phyloP scores from a whole-genome alignment of 2,329 filamentous ascomycete genomes.

The Calonectria pseudoreteaudii region DNA sequence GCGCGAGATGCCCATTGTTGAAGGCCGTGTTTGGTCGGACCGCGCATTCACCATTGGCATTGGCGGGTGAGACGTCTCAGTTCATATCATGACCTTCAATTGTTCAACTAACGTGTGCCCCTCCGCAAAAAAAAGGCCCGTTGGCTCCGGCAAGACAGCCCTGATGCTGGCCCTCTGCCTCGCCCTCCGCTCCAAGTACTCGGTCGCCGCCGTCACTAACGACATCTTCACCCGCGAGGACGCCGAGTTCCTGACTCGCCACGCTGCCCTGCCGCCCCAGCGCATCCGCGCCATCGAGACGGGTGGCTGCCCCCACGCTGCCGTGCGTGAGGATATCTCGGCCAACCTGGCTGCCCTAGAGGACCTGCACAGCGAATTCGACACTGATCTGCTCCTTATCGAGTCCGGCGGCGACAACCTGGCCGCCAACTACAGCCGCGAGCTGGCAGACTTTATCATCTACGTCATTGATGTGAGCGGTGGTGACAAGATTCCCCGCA shows the following conservation, averaged over 20 bases:
- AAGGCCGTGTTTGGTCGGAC: constrained; percentile 88
- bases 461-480: constrained; percentile 98
- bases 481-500: constrained; percentile 95
- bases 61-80: constrained; percentile 76
- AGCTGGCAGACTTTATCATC: constrained; percentile 97
- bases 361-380: constrained; percentile 84
- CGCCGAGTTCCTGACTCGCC: constrained; percentile 93
- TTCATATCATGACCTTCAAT: not conserved
- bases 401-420: constrained; percentile 97
- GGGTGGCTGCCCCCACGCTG: constrained; percentile 95
- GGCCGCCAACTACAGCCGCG: constrained; percentile 94
- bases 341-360: constrained; percentile 94
- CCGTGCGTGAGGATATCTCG: constrained; percentile 95
- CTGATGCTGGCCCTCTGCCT: constrained; percentile 95
- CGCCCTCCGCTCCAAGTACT: constrained; percentile 82
- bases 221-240: constrained; percentile 99
- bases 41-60: constrained; percentile 97
- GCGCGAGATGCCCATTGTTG: constrained; percentile 92
- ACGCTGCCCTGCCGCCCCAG: constrained; percentile 83
- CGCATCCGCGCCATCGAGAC: constrained; percentile 98
- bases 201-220: constrained; percentile 95
- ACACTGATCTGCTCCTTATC: constrained; percentile 87
- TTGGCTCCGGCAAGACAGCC: constrained; percentile 96
- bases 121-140: constrained; percentile 71
- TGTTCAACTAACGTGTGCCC: not conserved